Percentiles rank a stretch among this genome's conserved stretches.
These are phyloP conservation scores for Myotisia sp. DNA, from an alignment of 2,329 filamentous ascomycete genomes.

Conservation along the genomic window DNA sequence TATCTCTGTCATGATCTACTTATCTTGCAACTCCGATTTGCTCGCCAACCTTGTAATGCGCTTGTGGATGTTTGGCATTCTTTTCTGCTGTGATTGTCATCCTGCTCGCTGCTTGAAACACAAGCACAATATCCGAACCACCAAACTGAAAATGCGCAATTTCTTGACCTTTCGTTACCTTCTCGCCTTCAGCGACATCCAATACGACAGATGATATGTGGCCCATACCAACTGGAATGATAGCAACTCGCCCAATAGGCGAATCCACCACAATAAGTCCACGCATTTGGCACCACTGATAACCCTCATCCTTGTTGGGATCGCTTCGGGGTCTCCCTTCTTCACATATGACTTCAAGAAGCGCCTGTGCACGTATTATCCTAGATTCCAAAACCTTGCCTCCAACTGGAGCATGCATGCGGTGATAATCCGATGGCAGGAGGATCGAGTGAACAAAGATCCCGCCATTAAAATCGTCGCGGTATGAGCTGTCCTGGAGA, in stretches of 20 bases:
- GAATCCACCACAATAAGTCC: conserved; percentile 30
- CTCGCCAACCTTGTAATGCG: too few relatives aligned
- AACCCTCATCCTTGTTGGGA: conserved; percentile 16
- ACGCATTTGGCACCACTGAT: conserved; percentile 30
- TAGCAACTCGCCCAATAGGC: conserved; percentile 25
- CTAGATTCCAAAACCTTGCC: conserved; percentile 27
- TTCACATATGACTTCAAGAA: conserved; percentile 27
- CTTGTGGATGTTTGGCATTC: too few relatives aligned
- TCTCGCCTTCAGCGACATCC: conserved; percentile 11
- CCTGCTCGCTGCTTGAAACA: conserved; percentile 31
- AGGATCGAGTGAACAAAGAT: conserved; percentile 31
- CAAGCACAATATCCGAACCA: conserved; percentile 29
- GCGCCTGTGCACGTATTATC: conserved; percentile 25
- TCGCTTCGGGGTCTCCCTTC: too few relatives aligned
- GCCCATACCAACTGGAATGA: conserved; percentile 34
- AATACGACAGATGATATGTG: conserved; percentile 30
- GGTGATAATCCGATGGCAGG: conserved; percentile 30
- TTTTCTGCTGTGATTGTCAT: too few relatives aligned
- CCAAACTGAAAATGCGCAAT: conserved; percentile 33
- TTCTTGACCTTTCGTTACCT: conserved; percentile 29
- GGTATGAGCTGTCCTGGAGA: conserved; percentile 18
- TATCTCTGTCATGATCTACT: too few relatives aligned
- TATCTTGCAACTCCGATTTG: too few relatives aligned
- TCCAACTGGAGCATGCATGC: conserved; percentile 28
- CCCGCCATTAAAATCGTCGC: conserved; percentile 25